Conservation (phyloP, 208 protist species). For the Plasmodiophora brassicae region DNA sequence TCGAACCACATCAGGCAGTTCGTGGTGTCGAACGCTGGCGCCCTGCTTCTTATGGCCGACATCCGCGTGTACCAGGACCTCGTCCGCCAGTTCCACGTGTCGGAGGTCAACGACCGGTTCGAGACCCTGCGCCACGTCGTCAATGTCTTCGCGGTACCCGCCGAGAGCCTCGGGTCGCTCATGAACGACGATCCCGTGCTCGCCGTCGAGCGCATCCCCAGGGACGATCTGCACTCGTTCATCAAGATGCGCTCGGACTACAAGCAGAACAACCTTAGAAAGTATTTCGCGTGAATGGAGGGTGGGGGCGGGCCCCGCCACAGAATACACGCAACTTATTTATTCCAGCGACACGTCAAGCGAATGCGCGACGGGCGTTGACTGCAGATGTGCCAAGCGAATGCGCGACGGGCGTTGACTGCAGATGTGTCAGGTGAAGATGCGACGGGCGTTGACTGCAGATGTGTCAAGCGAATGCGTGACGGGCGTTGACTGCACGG, state of each 20-base stretch:
- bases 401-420: too few species aligned
- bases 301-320: too few species aligned
- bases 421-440: too few species aligned
- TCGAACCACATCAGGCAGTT: neutral
- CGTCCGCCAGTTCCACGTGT: neutral
- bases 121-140: neutral
- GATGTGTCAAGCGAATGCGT: too few species aligned
- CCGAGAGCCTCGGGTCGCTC: neutral
- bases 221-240: neutral
- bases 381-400: too few species aligned
- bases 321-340: too few species aligned
- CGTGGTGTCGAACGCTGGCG: neutral
- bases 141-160: neutral
- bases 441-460: too few species aligned
- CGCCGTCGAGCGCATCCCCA: neutral
- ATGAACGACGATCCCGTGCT: neutral
- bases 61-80: neutral
- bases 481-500: too few species aligned
- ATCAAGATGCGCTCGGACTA: neutral
- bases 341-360: too few species aligned
- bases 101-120: neutral
- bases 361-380: too few species aligned
- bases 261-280: neutral
- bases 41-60: neutral
- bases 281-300: neutral